Evolutionary conservation across 805 yeast species (phyloP).

Genomic region (Candida chauliodis): DNA sequence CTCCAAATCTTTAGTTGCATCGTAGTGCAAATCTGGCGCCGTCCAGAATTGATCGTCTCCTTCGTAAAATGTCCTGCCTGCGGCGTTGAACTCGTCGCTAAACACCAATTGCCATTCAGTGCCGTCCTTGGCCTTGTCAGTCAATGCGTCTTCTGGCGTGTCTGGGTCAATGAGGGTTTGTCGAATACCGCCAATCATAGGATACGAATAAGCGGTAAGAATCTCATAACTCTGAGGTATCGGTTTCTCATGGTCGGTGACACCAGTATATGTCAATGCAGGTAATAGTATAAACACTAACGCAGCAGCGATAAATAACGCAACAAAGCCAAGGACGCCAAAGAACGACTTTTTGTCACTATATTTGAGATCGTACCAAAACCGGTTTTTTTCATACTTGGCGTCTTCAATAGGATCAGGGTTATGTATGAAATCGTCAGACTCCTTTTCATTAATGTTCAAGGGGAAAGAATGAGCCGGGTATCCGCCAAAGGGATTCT

Average conservation of each 20-base stretch:
- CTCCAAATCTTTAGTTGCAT: conserved; percentile 42
- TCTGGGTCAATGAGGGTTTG: conserved; percentile 38
- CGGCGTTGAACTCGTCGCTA: conserved; percentile 42
- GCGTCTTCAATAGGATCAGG: conserved; percentile 96
- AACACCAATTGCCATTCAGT: conserved; percentile 36
- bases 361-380: conserved; percentile 58
- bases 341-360: conserved; percentile 61
- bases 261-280: conserved; percentile 79
- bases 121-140: conserved; percentile 22
- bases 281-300: conserved; percentile 77
- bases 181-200: conserved; percentile 33
- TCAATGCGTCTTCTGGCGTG: conserved; percentile 30
- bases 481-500: conserved; percentile 95
- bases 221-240: conserved; percentile 35
- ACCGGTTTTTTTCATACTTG: conserved; percentile 67
- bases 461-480: conserved; percentile 92
- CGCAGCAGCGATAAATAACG: conserved; percentile 57
- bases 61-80: conserved; percentile 41
- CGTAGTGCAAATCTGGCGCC: conserved; percentile 40
- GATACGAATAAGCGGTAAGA: conserved; percentile 44
- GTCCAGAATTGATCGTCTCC: conserved; percentile 44
- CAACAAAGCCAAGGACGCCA: conserved; percentile 58
- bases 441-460: conserved; percentile 87
- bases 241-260: conserved; percentile 24
- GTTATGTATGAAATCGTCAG: conserved; percentile 91